These are phyloP conservation scores for Leptographium radiaticola DNA, from an alignment of 2,329 filamentous ascomycete species.

Conservation along the genomic window DNA sequence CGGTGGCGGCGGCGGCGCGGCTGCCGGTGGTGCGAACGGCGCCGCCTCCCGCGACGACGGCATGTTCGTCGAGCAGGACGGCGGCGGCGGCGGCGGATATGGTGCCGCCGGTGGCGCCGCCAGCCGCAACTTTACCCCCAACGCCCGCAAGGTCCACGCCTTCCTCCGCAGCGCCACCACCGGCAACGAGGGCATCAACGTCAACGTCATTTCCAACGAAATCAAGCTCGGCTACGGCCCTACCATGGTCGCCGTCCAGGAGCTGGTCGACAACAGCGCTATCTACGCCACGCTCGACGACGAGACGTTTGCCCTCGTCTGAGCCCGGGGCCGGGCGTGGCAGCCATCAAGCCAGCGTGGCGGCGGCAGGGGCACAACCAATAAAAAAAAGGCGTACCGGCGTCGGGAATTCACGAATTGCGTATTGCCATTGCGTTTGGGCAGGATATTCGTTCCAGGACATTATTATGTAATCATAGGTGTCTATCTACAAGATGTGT, in stretches of 20 bases:
- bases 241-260: slow-evolving; percentile 66
- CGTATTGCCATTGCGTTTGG: too few species aligned
- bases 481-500: not conserved
- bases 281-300: slow-evolving; percentile 92
- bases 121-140: slow-evolving; percentile 33
- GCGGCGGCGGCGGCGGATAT: slow-evolving; percentile 18
- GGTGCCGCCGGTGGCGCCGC: slow-evolving; percentile 21
- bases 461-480: not conserved
- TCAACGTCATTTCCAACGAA: slow-evolving; percentile 59
- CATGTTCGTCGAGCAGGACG: slow-evolving; percentile 40
- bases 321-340: not conserved
- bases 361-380: too few species aligned
- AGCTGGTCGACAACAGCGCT: slow-evolving; percentile 58
- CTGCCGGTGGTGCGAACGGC: slow-evolving; percentile 21
- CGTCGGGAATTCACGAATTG: too few species aligned
- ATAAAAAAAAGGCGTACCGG: too few species aligned
- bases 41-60: slow-evolving; percentile 26
- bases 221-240: slow-evolving; percentile 55
- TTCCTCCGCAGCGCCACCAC: slow-evolving; percentile 54
- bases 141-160: slow-evolving; percentile 58
- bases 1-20: slow-evolving; percentile 21
- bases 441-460: too few species aligned
- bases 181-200: slow-evolving; percentile 71
- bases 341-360: too few species aligned
- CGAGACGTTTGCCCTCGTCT: slow-evolving; percentile 47